Conservation (phyloP, 495 filamentous ascomycete genomes). For the Tetracladium setigerum region DNA sequence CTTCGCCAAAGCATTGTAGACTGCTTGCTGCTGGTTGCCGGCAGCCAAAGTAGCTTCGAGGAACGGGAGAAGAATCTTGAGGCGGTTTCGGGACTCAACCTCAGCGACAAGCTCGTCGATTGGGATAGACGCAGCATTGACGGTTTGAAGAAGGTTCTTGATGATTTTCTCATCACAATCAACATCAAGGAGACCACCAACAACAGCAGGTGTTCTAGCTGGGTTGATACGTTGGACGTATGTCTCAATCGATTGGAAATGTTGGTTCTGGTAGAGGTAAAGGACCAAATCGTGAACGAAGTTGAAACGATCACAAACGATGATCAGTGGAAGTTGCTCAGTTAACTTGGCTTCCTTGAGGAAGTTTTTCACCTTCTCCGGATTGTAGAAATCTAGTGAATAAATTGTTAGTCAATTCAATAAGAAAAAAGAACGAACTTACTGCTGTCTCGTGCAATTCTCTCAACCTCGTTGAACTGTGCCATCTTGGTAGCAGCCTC, state of each 20-base stretch:
- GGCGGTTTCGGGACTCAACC: slow-evolving; percentile 89
- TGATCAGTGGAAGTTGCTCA: slow-evolving; percentile 93
- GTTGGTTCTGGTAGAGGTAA: slow-evolving; percentile 98
- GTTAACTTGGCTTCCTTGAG: slow-evolving; percentile 90
- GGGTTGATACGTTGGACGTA: slow-evolving; percentile 99
- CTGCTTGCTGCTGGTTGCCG: slow-evolving; percentile 95
- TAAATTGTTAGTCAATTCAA: slow-evolving; percentile 16
- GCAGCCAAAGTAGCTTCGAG: slow-evolving; percentile 83
- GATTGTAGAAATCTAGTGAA: slow-evolving; percentile 60
- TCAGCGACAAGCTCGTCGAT: slow-evolving; percentile 94
- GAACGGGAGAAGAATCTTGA: slow-evolving; percentile 95
- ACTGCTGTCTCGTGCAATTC: slow-evolving; percentile 89
- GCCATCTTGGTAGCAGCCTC: slow-evolving; percentile 89
- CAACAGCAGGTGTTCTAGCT: slow-evolving; percentile 82
- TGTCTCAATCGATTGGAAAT: slow-evolving; percentile 98
- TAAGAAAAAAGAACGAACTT: slow-evolving; percentile 5
- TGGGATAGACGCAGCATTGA: slow-evolving; percentile 77
- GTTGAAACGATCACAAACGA: slow-evolving; percentile 98
- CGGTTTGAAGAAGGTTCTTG: slow-evolving; percentile 83
- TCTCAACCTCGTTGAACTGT: slow-evolving; percentile 91
- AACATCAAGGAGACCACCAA: slow-evolving; percentile 93
- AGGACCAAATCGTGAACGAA: slow-evolving; percentile 95
- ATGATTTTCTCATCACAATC: slow-evolving; percentile 96
- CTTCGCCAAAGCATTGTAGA: slow-evolving; percentile 98
- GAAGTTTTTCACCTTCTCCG: slow-evolving; percentile 99